Evolutionary conservation across 768 basidiomycete genomes (phyloP), one percentile per base, ranked within the genome.

Genomic region (Neoboletus magnificus): DNA sequence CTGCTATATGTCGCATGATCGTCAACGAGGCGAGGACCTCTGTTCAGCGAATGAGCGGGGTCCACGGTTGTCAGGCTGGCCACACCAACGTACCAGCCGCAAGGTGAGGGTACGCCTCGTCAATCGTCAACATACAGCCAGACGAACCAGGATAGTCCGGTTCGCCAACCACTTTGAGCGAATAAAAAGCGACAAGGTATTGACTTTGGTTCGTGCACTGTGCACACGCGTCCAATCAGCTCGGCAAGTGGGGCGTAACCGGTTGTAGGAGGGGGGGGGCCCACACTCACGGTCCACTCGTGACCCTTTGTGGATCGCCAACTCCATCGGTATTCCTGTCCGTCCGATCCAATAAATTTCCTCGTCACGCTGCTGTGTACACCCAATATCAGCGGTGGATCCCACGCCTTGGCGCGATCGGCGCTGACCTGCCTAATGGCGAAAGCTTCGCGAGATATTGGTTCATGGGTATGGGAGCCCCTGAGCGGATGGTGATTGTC

Each of bases 1-100:
- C 71, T 7, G 66, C 76, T 30, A 87, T 85, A 62, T 85, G 81
- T 12, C 84, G 78, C 82, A 87, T 83, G 58, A 87, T 82, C 67
- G 78, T 77, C 42, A 85, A 65, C 1, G 84, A 79, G 4, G 82
- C 82, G 12, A 87, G 74, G 52, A 87, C 66, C 58, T 87, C 85
- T 87, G 67, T 46, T 62, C 39, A 46, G 35, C 36, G 30, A 42
- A 37, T 56, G 45, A 66, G 58, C 48, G 20, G 30, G n/a, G 13
- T 54, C 53, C 59, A 60, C 54, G 30, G 50, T 52, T 29, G 44
- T 50, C 45, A 52, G 36, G 39, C 22, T 47, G 16, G 45, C 32
- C 30, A 49, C 27, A 43, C 23, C 51, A 48, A 70, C 78, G 59
- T 62, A 84, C 87, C 87, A 52, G 75, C 74, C 32, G 80, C 81